Evolutionary conservation across 2,329 filamentous ascomycete genomes (phyloP), one percentile per base, ranked within the genome.

Genomic region (Aschersonia sp.): DNA sequence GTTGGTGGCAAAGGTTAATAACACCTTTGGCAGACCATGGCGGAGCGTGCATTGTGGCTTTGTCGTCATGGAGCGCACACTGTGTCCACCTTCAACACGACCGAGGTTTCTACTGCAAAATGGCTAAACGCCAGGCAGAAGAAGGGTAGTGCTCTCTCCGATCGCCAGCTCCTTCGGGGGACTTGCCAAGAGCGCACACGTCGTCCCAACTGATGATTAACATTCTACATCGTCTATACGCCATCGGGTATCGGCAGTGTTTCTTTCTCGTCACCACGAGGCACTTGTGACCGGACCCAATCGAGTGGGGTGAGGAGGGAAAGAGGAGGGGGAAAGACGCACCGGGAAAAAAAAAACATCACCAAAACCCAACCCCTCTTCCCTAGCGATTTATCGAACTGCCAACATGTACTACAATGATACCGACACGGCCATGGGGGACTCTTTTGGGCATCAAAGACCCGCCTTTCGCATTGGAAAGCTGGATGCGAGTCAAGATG

Each of bases 391-490:
- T 20, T 20, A 20, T 20, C 20, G 20, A 20, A 28, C 40, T 28
- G 6, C 43, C 43, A 44, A 9, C 35, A 62, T 62, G 60, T 51
- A 54, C 38, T 56, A 53, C 44, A 54, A 51, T 42, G 50, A 50
- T 30, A 29, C 48, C 4, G 51, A 52, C n/a, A 54, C 57, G 47
- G 51, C 50, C 30, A 55, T 55, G 52, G 35, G 55, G 43, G 58
- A 65, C 10, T 53, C 47, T 44, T 56, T 57, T 46, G 59, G 51
- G 5, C 53, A 56, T 46, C 59, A 61, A 47, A 59, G 65, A 35
- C 71, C 71, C 1, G 53, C 49, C 9, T 85, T 88, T 59, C 85
- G 82, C 57, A 71, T 89, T 55, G 83, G 84, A 49, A 82, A 88
- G 53, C 85, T 89, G 65, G 82, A 88, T 59, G 80, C 81, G 5